Conservation (phyloP, 139 green algal species). For the Closterium sp. region DNA sequence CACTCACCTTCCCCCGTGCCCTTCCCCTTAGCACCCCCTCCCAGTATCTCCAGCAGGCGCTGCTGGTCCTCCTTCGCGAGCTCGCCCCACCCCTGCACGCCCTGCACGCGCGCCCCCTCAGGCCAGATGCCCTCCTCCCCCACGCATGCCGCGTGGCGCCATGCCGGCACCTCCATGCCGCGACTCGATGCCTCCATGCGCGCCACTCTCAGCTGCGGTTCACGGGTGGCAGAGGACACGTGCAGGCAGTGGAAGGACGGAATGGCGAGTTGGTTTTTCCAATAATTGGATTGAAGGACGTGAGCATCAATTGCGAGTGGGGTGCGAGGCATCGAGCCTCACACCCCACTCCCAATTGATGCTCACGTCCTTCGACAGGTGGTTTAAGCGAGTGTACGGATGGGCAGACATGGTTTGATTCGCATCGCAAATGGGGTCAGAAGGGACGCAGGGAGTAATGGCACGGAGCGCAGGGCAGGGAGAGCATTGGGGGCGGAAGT, state of each 20-base stretch:
- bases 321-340: too few relatives aligned
- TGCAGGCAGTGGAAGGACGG: too few relatives aligned
- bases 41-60: neutral
- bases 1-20: neutral
- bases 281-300: too few relatives aligned
- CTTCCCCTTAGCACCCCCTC: neutral
- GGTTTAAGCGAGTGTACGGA: too few relatives aligned
- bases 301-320: too few relatives aligned
- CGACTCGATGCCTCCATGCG: conserved; percentile 3
- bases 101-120: neutral
- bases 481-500: too few relatives aligned
- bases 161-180: conserved; percentile 16
- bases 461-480: too few relatives aligned
- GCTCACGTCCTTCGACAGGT: too few relatives aligned
- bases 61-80: neutral
- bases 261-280: too few relatives aligned
- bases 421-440: neutral
- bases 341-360: too few relatives aligned
- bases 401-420: too few relatives aligned
- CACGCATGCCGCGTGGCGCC: conserved; percentile 27
- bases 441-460: neutral
- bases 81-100: neutral
- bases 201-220: conserved; percentile 22
- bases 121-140: conserved; percentile 16
- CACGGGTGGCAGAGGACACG: neutral